These are phyloP conservation scores for Malus domestica DNA, from an alignment of 306 rosid species.

Conservation along the genomic window ASM211411v1 NC_041793.1:17254501-17255000, in stretches of 20 bases:
- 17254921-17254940: background rate
- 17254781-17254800: background rate
- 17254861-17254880: too few species aligned
- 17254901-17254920: background rate
- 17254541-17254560: background rate
- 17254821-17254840: background rate
- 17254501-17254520: background rate
- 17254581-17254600: background rate
- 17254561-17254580: conserved; percentile 5
- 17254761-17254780: background rate
- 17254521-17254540: conserved; percentile 15
- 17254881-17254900: too few species aligned
- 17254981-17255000: conserved; percentile 29
- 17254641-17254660: conserved; percentile 2
- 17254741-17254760: background rate
- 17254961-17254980: background rate
- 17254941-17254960: background rate
- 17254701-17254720: conserved; percentile 1
- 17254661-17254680: background rate
- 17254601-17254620: background rate
- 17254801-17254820: background rate
- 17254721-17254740: background rate
- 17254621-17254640: background rate
- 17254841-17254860: too few species aligned
- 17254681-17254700: background rate